Evolutionary conservation across 129 eudicot species (phyloP).

Genomic region (Flaveria ramosissima): DNA sequence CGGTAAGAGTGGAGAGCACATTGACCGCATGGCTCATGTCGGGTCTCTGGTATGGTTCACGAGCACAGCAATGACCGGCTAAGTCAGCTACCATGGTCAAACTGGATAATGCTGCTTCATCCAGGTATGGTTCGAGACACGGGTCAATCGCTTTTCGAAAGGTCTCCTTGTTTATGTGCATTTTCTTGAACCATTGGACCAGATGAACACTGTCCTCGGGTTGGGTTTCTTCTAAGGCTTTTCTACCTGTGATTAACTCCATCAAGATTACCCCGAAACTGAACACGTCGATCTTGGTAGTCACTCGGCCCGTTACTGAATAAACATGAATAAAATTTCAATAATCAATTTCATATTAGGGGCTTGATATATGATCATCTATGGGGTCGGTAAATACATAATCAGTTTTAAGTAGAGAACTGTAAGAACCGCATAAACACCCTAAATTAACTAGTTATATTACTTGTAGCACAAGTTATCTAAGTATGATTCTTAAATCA

Average conservation of each 20-base stretch:
- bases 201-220: conserved; percentile 74
- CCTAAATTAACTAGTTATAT: neutral
- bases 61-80: conserved; percentile 87
- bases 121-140: conserved; percentile 41
- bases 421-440: neutral
- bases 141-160: conserved; percentile 73
- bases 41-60: conserved; percentile 87
- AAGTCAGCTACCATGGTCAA: conserved; percentile 70
- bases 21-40: conserved; percentile 86
- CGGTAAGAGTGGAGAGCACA: conserved; percentile 68
- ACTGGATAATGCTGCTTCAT: conserved; percentile 64
- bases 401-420: neutral
- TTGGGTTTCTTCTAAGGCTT: conserved; percentile 63
- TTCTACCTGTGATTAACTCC: conserved; percentile 83
- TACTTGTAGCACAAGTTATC: neutral
- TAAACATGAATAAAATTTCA: neutral
- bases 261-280: conserved; percentile 92
- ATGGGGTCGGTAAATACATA: too few relatives aligned
- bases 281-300: conserved; percentile 82
- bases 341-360: neutral
- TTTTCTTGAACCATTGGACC: conserved; percentile 79
- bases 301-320: conserved; percentile 80
- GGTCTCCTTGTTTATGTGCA: conserved; percentile 61
- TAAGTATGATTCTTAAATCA: neutral
- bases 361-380: too few relatives aligned